phyloP scores from a whole-genome alignment of 2,329 filamentous ascomycete genomes.

The Knoxdaviesia capensis region DNA sequence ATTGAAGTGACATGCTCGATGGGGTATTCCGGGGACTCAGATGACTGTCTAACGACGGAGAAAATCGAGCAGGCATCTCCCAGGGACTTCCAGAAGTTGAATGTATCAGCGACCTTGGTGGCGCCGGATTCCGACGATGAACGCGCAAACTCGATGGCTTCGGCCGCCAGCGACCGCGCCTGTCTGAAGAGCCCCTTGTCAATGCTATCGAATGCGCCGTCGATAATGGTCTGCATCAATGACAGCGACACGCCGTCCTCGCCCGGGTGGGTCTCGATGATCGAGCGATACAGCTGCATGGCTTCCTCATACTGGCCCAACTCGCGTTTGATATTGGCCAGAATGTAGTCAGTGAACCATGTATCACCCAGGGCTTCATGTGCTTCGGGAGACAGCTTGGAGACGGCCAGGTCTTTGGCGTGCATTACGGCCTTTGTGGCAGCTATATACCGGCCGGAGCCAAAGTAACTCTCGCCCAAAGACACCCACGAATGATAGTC shows the following conservation, averaged over 20 bases:
- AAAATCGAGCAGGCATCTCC: constrained; percentile 80
- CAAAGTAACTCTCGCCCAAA: constrained; percentile 92
- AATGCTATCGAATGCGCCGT: constrained; percentile 57
- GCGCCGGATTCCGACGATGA: constrained; percentile 35
- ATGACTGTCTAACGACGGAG: constrained; percentile 45
- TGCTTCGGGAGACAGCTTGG: constrained; percentile 25
- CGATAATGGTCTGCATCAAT: constrained; percentile 70
- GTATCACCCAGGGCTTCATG: constrained; percentile 32
- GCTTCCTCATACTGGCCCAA: constrained; percentile 78
- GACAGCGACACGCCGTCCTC: constrained; percentile 83
- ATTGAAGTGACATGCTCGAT: constrained; percentile 33
- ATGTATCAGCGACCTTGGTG: constrained; percentile 14
- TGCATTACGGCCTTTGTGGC: constrained; percentile 79
- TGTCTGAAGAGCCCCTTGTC: constrained; percentile 77
- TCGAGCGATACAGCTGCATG: constrained; percentile 53
- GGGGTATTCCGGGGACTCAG: constrained; percentile 43
- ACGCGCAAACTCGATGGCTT: constrained; percentile 48
- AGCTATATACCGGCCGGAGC: constrained; percentile 82
- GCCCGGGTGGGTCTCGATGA: constrained; percentile 43
- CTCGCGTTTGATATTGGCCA: constrained; percentile 85
- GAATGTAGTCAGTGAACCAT: constrained; percentile 95
- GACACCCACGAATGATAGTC: constrained; percentile 96
- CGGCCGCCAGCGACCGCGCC: constrained; percentile 47
- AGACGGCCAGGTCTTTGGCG: constrained; percentile 52
- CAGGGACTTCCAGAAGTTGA: constrained; percentile 89